These are phyloP conservation scores for Colletotrichum sp. DNA, from an alignment of 2,329 filamentous ascomycete genomes.

Conservation along the genomic window DNA sequence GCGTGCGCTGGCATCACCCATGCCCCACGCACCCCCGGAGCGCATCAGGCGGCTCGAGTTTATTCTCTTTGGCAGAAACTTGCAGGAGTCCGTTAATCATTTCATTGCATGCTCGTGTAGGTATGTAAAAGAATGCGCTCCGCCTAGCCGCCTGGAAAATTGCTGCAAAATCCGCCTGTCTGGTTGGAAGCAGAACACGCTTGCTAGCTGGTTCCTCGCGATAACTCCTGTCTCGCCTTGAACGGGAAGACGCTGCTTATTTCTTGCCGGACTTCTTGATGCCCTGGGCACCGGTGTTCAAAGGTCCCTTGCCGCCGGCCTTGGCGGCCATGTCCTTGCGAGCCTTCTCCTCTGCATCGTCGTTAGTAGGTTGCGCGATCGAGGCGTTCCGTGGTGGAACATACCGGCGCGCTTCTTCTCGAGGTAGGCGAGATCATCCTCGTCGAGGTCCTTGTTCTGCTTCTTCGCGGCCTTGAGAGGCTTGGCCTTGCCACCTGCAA, in stretches of 20 bases:
- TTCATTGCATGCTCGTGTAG: slow-evolving; percentile 21
- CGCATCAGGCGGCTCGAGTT: background rate
- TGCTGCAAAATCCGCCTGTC: background rate
- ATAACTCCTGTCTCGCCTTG: background rate
- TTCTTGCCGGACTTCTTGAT: slow-evolving; percentile 99
- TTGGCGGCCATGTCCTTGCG: slow-evolving; percentile 84
- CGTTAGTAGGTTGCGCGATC: background rate
- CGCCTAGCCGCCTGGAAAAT: background rate
- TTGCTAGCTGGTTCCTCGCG: background rate
- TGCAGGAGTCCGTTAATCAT: background rate
- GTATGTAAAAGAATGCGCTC: slow-evolving; percentile 13
- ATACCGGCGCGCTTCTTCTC: slow-evolving; percentile 86
- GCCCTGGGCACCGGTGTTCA: slow-evolving; percentile 83
- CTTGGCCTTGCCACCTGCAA: slow-evolving; percentile 79
- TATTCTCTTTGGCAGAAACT: background rate
- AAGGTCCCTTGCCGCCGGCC: slow-evolving; percentile 85
- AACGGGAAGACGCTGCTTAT: slow-evolving; percentile 49
- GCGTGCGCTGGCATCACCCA: slow-evolving; percentile 11
- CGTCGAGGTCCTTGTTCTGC: slow-evolving; percentile 80
- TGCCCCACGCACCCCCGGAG: background rate
- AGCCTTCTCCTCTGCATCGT: slow-evolving; percentile 74
- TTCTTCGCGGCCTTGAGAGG: slow-evolving; percentile 91
- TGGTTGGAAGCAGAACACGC: background rate
- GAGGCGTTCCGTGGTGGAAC: slow-evolving; percentile 28
- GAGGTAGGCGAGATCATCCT: slow-evolving; percentile 83